Conservation (phyloP, 805 yeast species). For the Candida orba region DNA sequence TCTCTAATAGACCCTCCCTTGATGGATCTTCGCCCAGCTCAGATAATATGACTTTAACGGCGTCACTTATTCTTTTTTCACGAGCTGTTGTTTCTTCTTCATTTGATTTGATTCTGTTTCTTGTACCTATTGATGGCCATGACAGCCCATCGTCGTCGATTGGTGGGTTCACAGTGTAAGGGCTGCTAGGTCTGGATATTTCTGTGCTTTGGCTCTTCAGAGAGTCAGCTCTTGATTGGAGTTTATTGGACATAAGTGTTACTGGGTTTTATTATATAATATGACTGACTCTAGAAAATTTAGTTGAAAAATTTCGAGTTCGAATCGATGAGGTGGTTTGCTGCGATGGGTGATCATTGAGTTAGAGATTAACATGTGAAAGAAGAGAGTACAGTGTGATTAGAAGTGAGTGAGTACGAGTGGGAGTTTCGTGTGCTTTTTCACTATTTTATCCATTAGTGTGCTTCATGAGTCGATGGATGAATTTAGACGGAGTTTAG, state of each 20-base stretch:
- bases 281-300: not conserved
- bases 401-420: no score
- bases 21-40: conserved; percentile 89
- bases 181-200: conserved; percentile 72
- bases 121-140: conserved; percentile 89
- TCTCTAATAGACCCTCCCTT: conserved; percentile 85
- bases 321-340: not conserved
- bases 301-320: not conserved
- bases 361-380: no score
- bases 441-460: no score
- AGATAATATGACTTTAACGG: conserved; percentile 56
- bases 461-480: no score
- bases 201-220: conserved; percentile 4
- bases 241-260: not conserved
- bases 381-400: no score
- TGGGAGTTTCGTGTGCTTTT: no score
- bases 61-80: conserved; percentile 72
- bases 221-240: not conserved
- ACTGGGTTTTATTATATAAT: not conserved
- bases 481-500: no score
- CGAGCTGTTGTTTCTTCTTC: conserved; percentile 59
- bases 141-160: conserved; percentile 87
- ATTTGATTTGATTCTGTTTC: conserved; percentile 63
- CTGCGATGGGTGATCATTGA: not conserved
- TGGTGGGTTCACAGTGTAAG: conserved; percentile 77